These are phyloP conservation scores for Aspergillus avenaceus DNA, from an alignment of 495 filamentous ascomycete species.

Conservation along the genomic window DNA sequence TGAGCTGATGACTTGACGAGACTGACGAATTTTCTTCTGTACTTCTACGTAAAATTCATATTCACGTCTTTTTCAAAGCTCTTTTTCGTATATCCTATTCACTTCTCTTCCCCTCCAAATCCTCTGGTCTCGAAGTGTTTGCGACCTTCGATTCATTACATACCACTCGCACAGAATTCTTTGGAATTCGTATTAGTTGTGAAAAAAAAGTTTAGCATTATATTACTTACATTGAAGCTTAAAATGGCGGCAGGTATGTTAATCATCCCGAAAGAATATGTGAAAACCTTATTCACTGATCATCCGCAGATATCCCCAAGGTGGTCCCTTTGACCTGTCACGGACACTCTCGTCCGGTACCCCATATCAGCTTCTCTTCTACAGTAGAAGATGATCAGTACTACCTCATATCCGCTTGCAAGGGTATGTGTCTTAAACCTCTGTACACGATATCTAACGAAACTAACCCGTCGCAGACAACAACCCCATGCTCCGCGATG, in stretches of 20 bases:
- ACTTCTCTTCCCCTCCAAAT: constrained; percentile 7
- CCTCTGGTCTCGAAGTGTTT: not conserved
- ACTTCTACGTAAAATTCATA: constrained; percentile 25
- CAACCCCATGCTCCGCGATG: constrained; percentile 97
- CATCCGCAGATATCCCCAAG: constrained; percentile 55
- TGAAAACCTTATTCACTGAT: too few relatives aligned
- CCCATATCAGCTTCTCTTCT: constrained; percentile 89
- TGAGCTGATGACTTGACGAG: constrained; percentile 42
- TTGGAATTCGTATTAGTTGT: not conserved
- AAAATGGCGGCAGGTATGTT: constrained; percentile 23
- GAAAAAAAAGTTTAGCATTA: too few relatives aligned
- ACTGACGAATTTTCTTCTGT: constrained; percentile 44
- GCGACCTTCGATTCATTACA: constrained; percentile 1
- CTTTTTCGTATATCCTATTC: constrained; percentile 6
- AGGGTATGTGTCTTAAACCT: constrained; percentile 56
- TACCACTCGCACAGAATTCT: constrained; percentile 15
- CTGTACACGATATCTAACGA: not conserved
- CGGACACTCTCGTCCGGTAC: constrained; percentile 92
- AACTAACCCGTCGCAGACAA: constrained; percentile 56
- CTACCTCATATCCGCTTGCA: constrained; percentile 96
- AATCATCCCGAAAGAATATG: too few relatives aligned
- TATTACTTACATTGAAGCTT: constrained; percentile 5
- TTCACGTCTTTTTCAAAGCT: constrained; percentile 10
- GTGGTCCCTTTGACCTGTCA: constrained; percentile 93
- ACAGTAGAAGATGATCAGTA: constrained; percentile 83